Percentiles rank a stretch among this genome's conserved stretches.
phyloP scores from a whole-genome alignment of 306 rosid species.

The Rosa persica region DNA sequence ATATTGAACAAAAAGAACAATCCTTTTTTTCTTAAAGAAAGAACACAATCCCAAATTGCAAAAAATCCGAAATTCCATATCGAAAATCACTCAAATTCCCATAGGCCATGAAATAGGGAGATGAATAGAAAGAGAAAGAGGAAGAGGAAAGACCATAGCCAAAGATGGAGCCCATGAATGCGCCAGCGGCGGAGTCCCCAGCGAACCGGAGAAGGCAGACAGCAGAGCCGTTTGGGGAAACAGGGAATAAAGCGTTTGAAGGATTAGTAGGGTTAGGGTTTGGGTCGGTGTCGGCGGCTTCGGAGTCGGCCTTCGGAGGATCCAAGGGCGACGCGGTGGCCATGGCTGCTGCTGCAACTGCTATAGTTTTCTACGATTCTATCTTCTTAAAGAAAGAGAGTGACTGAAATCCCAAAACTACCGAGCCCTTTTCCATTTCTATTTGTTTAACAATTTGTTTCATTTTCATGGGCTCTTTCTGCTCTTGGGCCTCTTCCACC shows the following conservation, averaged over 20 bases:
- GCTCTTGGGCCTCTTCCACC: no score
- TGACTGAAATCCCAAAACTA: neutral
- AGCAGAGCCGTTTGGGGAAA: conserved; percentile 40
- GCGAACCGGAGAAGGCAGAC: conserved; percentile 77
- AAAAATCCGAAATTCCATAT: no score
- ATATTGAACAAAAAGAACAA: neutral
- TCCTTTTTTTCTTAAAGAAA: neutral
- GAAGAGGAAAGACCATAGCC: conserved; percentile 63
- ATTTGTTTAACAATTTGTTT: no score
- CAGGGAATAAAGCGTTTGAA: conserved; percentile 46
- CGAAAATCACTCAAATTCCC: neutral
- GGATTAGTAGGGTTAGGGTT: conserved; percentile 41
- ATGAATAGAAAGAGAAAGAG: neutral
- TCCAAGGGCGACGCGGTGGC: conserved; percentile 33
- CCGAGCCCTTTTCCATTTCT: no score
- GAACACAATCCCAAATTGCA: neutral
- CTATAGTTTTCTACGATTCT: neutral
- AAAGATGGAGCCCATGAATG: conserved; percentile 92
- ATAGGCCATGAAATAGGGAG: neutral
- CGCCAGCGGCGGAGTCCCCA: conserved; percentile 79
- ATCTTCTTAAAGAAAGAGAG: neutral
- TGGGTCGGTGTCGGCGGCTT: conserved; percentile 22
- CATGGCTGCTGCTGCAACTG: conserved; percentile 34
- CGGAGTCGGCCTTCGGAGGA: conserved; percentile 44
- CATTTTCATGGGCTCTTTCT: no score